Evolutionary conservation across 2,329 filamentous ascomycete genomes (phyloP).

Genomic region (Ascochyta lentis): DNA sequence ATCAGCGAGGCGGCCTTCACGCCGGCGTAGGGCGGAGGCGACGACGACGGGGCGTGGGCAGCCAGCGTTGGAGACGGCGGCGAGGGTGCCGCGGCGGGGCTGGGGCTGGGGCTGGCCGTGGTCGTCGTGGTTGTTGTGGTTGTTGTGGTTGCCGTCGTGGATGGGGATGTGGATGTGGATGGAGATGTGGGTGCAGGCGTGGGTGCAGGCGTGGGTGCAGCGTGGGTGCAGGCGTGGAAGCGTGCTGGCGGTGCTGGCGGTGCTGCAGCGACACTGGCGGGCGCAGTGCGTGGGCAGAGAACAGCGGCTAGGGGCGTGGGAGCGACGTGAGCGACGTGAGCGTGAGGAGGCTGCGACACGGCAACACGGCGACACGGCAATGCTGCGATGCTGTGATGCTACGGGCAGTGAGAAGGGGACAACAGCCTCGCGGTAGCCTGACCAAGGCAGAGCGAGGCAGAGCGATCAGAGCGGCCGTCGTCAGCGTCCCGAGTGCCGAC

Average conservation of each 20-base stretch:
- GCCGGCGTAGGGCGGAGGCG: constrained; percentile 36
- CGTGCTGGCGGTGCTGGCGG: background rate
- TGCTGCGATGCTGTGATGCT: background rate
- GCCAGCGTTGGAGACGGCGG: constrained; percentile 29
- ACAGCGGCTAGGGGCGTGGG: background rate
- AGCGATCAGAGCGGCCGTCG: constrained; percentile 6
- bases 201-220: too few relatives aligned
- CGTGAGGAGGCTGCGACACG: background rate
- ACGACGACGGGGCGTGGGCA: constrained; percentile 34
- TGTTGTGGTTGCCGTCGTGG: too few relatives aligned
- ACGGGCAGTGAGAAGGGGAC: constrained; percentile 3
- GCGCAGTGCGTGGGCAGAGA: background rate
- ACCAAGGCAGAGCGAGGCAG: background rate
- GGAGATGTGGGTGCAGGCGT: too few relatives aligned
- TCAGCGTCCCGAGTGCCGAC: constrained; percentile 8
- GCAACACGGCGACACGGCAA: background rate
- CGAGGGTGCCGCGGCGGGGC: background rate
- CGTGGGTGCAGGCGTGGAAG: too few relatives aligned
- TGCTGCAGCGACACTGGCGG: constrained; percentile 3
- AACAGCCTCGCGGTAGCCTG: constrained; percentile 9
- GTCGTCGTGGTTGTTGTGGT: constrained; percentile 3
- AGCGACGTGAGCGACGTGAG: background rate
- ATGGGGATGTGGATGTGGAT: too few relatives aligned
- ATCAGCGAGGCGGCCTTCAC: constrained; percentile 38
- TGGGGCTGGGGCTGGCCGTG: constrained; percentile 21